Evolutionary conservation across 176 grass and related monocot genomes (phyloP).

Genomic region (Ampelocalamus luodianensis): DNA sequence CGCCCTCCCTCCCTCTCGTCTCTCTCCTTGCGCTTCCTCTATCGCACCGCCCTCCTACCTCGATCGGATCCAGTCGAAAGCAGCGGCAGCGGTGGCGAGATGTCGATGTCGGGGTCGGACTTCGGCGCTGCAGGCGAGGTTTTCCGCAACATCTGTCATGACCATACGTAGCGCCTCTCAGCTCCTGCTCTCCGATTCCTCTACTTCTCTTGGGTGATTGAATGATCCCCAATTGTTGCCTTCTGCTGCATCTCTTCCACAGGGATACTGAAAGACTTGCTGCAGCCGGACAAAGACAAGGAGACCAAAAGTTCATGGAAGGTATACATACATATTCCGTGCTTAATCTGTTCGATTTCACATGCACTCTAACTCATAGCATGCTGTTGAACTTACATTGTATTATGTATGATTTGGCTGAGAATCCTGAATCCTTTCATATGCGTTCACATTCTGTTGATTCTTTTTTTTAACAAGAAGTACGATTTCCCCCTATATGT

Average conservation of each 20-base stretch:
- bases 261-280: conserved; percentile 88
- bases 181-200: not conserved
- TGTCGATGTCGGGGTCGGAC: conserved; percentile 73
- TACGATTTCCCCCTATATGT: not conserved
- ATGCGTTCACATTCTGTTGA: not conserved
- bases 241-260: not conserved
- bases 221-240: too few relatives aligned
- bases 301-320: conserved; percentile 83
- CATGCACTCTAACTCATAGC: not conserved
- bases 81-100: conserved; percentile 35
- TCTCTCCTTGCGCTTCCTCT: too few relatives aligned
- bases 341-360: not conserved
- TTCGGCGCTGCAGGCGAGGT: conserved; percentile 58
- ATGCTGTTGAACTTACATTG: not conserved
- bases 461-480: not conserved
- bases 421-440: not conserved
- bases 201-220: too few relatives aligned
- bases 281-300: conserved; percentile 68
- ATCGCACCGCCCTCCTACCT: too few relatives aligned
- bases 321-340: conserved; percentile 37
- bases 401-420: not conserved
- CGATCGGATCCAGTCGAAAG: not conserved
- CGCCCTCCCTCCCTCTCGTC: too few relatives aligned
- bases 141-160: conserved; percentile 81
- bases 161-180: conserved; percentile 51